Percentiles rank a stretch among this genome's conserved stretches.
phyloP scores from a whole-genome alignment of 2,329 filamentous ascomycete species.

The Hymenoscyphus albidus region DNA sequence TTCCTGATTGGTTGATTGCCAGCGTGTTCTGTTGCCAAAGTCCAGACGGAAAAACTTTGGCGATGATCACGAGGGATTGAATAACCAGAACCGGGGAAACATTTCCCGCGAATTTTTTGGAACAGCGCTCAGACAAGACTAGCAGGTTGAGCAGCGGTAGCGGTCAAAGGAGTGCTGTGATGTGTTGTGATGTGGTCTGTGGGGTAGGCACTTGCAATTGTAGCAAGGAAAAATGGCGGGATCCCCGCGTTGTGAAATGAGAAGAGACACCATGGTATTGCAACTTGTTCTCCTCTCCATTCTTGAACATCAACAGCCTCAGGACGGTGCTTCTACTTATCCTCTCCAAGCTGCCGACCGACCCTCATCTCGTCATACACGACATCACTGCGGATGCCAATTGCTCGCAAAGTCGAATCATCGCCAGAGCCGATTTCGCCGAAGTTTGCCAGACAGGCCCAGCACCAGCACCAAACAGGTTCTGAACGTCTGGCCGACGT shows the following conservation, averaged over 20 bases:
- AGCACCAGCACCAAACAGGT: not conserved
- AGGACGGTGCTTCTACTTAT: not conserved
- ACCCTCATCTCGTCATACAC: not conserved
- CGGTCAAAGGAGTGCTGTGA: not conserved
- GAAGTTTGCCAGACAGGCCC: not conserved
- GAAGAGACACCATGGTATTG: not conserved
- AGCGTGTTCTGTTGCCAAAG: not conserved
- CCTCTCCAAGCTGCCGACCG: not conserved
- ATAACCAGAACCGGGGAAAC: not conserved
- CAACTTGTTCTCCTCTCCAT: not conserved
- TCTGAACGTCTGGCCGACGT: not conserved
- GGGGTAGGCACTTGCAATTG: not conserved
- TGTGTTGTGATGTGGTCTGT: not conserved
- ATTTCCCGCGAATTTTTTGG: not conserved
- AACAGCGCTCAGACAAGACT: constrained; percentile 5
- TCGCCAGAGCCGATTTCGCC: not conserved
- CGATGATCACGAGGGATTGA: not conserved
- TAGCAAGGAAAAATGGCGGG: not conserved
- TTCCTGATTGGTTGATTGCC: not conserved
- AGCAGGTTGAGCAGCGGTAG: not conserved
- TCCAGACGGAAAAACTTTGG: not conserved
- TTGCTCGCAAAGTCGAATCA: not conserved
- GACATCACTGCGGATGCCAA: not conserved
- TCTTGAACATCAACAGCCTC: not conserved
- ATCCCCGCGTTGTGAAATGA: not conserved